These are phyloP conservation scores for Alternaria longipes DNA, from an alignment of 2,329 filamentous ascomycete genomes.

Conservation along the genomic window DNA sequence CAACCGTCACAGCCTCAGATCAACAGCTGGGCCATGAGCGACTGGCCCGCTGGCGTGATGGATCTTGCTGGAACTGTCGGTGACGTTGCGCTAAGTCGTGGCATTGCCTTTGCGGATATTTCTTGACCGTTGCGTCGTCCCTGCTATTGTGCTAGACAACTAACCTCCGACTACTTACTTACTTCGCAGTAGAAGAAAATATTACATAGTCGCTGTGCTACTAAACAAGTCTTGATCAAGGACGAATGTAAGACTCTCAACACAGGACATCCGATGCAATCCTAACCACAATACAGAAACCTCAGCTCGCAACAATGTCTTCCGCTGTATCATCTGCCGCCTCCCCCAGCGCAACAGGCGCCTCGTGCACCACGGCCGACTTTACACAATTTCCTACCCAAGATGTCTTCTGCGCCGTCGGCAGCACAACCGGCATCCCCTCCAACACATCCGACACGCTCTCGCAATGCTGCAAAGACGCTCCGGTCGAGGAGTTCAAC, in stretches of 20 bases:
- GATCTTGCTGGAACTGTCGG: conserved; percentile 10
- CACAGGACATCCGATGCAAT: background rate
- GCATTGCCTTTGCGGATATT: conserved; percentile 4
- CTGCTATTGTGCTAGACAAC: background rate
- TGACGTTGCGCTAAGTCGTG: conserved; percentile 15
- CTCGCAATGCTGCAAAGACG: conserved; percentile 44
- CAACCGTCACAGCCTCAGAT: conserved; percentile 19
- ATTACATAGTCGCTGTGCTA: background rate
- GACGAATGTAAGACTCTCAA: background rate
- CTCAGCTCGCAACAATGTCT: conserved; percentile 22
- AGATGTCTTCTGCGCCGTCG: conserved; percentile 43
- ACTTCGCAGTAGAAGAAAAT: background rate
- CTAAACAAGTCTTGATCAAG: too few species aligned
- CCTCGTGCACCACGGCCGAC: conserved; percentile 35
- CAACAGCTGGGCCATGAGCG: conserved; percentile 10
- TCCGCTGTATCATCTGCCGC: conserved; percentile 30
- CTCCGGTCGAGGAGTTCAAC: conserved; percentile 41
- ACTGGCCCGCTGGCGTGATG: background rate
- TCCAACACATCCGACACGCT: conserved; percentile 37
- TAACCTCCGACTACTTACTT: background rate
- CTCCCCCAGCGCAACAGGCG: conserved; percentile 22
- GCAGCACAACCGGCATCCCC: conserved; percentile 33
- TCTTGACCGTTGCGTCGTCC: conserved; percentile 2
- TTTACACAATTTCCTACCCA: conserved; percentile 39
- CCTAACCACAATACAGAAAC: background rate